These are phyloP conservation scores for Globisporangium sylvaticum DNA, from an alignment of 352 stramenopile genomes.

Conservation along the genomic window DNA sequence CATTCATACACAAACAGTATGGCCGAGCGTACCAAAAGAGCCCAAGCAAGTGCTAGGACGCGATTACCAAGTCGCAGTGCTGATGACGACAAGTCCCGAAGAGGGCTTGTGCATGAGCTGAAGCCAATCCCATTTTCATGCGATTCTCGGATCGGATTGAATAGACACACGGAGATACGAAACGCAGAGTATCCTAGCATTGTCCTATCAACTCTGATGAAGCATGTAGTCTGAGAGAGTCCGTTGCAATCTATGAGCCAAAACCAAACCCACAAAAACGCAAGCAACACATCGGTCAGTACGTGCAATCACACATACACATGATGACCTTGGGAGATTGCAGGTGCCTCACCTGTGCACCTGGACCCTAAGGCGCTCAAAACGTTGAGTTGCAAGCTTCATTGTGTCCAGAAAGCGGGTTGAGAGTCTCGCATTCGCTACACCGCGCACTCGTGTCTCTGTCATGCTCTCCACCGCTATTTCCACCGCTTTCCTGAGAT, in stretches of 20 bases:
- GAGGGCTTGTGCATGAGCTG: too few relatives aligned
- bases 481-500: neutral
- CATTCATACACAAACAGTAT: too few relatives aligned
- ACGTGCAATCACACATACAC: neutral
- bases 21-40: too few relatives aligned
- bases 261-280: neutral
- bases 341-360: neutral
- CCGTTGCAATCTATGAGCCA: neutral
- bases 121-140: too few relatives aligned
- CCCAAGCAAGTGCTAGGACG: too few relatives aligned
- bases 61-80: too few relatives aligned
- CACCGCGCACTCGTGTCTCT: neutral
- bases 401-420: neutral
- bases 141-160: too few relatives aligned
- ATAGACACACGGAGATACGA: too few relatives aligned
- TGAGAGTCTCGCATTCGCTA: neutral
- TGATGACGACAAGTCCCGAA: too few relatives aligned
- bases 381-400: neutral
- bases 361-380: neutral
- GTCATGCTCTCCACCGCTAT: neutral
- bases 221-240: neutral
- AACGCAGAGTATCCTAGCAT: neutral
- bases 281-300: neutral
- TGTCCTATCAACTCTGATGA: neutral
- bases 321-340: neutral